Base-by-base conservation (phyloP, 495 filamentous ascomycete species). In the Talaromyces thailandensis region DNA sequence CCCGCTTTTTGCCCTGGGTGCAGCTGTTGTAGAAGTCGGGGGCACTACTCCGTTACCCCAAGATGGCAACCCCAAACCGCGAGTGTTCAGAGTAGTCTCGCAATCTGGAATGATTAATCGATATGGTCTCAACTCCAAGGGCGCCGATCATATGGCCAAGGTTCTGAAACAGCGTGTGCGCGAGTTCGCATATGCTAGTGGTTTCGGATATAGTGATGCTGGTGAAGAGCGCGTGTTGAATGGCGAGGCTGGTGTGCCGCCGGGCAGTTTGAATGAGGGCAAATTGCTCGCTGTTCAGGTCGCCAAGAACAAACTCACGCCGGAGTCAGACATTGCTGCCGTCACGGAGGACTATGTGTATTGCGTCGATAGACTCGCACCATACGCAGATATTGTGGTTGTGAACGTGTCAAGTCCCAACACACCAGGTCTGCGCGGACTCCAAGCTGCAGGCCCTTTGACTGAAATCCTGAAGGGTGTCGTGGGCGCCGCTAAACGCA, bases 401-500 rank as follows among this genome's bases (percentile, higher is more conserved):
- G 94, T 98, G 63, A 98, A 98, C 68, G 94, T 98, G 7, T 96
- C 92, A 64, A 93, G 90, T 64, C 94, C 94, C 6, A 98, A 98
- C 73, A 96, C 93, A 0, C 93, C 93, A 0, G 93, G 94, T 1
- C 80, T 98, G 21, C 83, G 94, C 14, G 84, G 86, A 43, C 79
- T 98, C 37, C 94, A 98, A 77, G 86, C 86, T 11, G 81, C 86
- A 2, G 91, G 86, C 28, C 92, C 92, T 5, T 74, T 98, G 57
- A 93, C 91, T 4, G 75, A 82, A 60, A 87, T 98, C 58, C 74
- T 98, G 50, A 81, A 79, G 4, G 90, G 88, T 0, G 94, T 98
- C 6, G 93, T 97, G 8, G 80, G 85, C 28, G 88, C 92, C 24
- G 89, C 91, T 1, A 77, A 81, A 63, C 73, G 73, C 56, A 81